These are phyloP conservation scores for Silene noctiflora DNA, from an alignment of 179 eudicot genomes.

Conservation along the genomic window DNA sequence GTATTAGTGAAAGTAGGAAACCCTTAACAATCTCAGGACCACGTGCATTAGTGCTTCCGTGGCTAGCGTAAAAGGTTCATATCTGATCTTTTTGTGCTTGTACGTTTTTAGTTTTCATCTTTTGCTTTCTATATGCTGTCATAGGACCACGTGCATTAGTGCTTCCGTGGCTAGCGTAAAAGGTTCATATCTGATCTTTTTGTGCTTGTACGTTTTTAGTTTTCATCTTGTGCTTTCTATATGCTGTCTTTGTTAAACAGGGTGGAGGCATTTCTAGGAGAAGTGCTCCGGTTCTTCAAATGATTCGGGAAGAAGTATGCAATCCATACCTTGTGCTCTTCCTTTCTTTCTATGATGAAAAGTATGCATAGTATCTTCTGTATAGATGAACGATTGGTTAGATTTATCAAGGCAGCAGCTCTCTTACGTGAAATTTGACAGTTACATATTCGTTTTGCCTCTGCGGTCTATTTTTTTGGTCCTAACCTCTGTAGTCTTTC, in stretches of 20 bases:
- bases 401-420: neutral
- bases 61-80: neutral
- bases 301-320: conserved; percentile 89
- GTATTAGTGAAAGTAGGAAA: neutral
- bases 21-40: neutral
- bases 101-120: conserved; percentile 7
- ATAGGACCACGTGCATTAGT: neutral
- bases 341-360: conserved; percentile 6
- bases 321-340: conserved; percentile 9
- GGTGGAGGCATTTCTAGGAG: conserved; percentile 94
- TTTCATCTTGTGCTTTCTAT: conserved; percentile 18
- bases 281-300: conserved; percentile 79
- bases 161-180: neutral
- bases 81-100: neutral
- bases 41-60: neutral
- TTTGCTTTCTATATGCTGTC: conserved; percentile 18
- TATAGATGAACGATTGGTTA: neutral
- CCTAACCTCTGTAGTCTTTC: neutral
- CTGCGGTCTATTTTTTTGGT: neutral
- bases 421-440: conserved; percentile 3
- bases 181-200: neutral
- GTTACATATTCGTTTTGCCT: neutral
- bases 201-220: conserved; percentile 2
- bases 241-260: conserved; percentile 29
- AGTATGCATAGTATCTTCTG: conserved; percentile 9